Evolutionary conservation across 768 basidiomycete species (phyloP).

Genomic region (Pleurotus sapidus): DNA sequence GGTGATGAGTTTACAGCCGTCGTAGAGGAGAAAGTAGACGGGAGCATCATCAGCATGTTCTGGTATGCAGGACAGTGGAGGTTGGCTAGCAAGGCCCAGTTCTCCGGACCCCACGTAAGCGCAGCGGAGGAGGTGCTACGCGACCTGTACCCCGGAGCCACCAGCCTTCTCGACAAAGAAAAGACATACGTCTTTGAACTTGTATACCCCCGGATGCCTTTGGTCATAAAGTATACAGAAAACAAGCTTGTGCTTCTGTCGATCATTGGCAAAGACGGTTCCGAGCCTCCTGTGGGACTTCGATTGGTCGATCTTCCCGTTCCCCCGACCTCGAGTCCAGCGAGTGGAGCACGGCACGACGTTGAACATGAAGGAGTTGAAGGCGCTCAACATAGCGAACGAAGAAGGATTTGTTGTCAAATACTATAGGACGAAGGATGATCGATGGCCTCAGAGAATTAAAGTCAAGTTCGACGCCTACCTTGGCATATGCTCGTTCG

Average conservation of each 20-base stretch:
- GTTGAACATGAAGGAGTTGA: slow-evolving; percentile 1
- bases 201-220: slow-evolving; percentile 5
- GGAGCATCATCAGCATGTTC: slow-evolving; percentile 12
- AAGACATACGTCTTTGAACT: slow-evolving; percentile 13
- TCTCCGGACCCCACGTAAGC: slow-evolving; percentile 6
- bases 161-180: neutral
- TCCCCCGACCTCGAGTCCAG: slow-evolving; percentile 6
- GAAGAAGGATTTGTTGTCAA: slow-evolving; percentile 14
- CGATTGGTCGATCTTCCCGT: slow-evolving; percentile 11
- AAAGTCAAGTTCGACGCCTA: slow-evolving; percentile 13
- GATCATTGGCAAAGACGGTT: slow-evolving; percentile 9
- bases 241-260: slow-evolving; percentile 9
- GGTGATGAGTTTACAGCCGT: neutral
- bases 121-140: slow-evolving; percentile 7
- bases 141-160: slow-evolving; percentile 8
- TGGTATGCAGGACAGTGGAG: slow-evolving; percentile 10
- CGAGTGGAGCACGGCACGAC: neutral
- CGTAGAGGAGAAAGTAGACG: slow-evolving; percentile 13
- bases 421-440: slow-evolving; percentile 1
- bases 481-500: slow-evolving; percentile 5
- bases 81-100: slow-evolving; percentile 9
- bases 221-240: neutral
- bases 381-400: slow-evolving; percentile 5
- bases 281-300: slow-evolving; percentile 11
- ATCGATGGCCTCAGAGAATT: slow-evolving; percentile 7